These are phyloP conservation scores for Penicillium sp. DNA, from an alignment of 2,329 filamentous ascomycete genomes.

Conservation along the genomic window DNA sequence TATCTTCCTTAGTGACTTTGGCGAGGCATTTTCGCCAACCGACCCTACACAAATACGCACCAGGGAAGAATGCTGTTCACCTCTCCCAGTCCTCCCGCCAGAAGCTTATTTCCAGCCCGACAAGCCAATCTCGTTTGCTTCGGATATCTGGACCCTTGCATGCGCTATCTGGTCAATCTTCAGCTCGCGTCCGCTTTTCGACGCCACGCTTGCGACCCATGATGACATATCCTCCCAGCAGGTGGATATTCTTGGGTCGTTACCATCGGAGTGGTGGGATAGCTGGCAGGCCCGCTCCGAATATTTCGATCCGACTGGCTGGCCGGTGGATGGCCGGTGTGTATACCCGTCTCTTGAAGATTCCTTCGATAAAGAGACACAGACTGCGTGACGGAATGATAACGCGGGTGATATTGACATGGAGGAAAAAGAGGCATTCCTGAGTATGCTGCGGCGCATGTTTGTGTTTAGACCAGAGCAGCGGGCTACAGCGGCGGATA, in stretches of 20 bases:
- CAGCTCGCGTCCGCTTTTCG: conserved; percentile 18
- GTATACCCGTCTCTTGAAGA: conserved; percentile 24
- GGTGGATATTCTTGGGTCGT: conserved; percentile 24
- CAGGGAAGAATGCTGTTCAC: conserved; percentile 30
- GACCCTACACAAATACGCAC: conserved; percentile 18
- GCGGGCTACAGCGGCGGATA: not conserved
- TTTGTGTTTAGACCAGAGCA: not conserved
- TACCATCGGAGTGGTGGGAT: conserved; percentile 28
- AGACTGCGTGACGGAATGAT: conserved; percentile 20
- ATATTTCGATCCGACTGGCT: conserved; percentile 22
- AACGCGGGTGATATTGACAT: not conserved
- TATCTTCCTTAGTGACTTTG: conserved; percentile 40
- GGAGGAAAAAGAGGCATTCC: not conserved
- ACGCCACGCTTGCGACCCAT: conserved; percentile 10
- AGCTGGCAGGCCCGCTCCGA: conserved; percentile 21
- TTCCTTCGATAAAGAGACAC: conserved; percentile 26
- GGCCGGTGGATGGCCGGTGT: conserved; percentile 20
- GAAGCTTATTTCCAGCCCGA: conserved; percentile 18
- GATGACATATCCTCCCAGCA: conserved; percentile 23
- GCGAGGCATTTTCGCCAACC: conserved; percentile 23
- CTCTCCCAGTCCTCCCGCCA: conserved; percentile 21
- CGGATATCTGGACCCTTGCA: conserved; percentile 46
- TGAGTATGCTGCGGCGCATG: not conserved
- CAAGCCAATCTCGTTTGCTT: conserved; percentile 36
- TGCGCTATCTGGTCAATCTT: conserved; percentile 42